Percentiles rank a stretch among this genome's conserved stretches.
Evolutionary conservation across 345 rosid genomes (phyloP).

Genomic region (Viola odorata): DNA sequence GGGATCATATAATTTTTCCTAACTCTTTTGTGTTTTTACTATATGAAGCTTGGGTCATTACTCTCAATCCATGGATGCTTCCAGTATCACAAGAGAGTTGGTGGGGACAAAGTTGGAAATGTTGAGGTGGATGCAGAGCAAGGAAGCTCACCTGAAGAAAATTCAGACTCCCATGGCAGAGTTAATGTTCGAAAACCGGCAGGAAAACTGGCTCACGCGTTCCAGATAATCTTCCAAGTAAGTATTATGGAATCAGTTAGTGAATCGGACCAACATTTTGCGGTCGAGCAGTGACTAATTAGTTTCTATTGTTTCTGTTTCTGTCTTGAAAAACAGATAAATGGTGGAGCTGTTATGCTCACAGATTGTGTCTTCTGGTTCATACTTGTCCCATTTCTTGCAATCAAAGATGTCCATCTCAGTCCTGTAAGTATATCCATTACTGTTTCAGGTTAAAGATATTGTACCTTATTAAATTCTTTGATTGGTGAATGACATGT

Average conservation of each 20-base stretch:
- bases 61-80: slow-evolving; percentile 77
- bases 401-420: slow-evolving; percentile 59
- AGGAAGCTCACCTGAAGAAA: slow-evolving; percentile 20
- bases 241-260: background rate
- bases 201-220: slow-evolving; percentile 50
- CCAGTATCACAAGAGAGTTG: slow-evolving; percentile 48
- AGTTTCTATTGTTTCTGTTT: slow-evolving; percentile 1
- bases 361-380: slow-evolving; percentile 96
- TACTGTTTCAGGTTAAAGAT: background rate
- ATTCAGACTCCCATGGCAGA: slow-evolving; percentile 9
- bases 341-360: slow-evolving; percentile 96
- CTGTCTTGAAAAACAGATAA: slow-evolving; percentile 48
- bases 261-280: background rate
- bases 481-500: background rate
- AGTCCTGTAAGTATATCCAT: slow-evolving; percentile 51
- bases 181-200: slow-evolving; percentile 42
- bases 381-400: slow-evolving; percentile 83
- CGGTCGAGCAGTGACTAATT: background rate
- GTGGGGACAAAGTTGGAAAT: slow-evolving; percentile 60
- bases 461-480: background rate
- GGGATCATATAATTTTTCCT: background rate
- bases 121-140: slow-evolving; percentile 72
- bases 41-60: slow-evolving; percentile 61
- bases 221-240: slow-evolving; percentile 94
- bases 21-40: background rate